phyloP scores from a whole-genome alignment of 2,329 filamentous ascomycete genomes.

The Colletotrichum cereale region DNA sequence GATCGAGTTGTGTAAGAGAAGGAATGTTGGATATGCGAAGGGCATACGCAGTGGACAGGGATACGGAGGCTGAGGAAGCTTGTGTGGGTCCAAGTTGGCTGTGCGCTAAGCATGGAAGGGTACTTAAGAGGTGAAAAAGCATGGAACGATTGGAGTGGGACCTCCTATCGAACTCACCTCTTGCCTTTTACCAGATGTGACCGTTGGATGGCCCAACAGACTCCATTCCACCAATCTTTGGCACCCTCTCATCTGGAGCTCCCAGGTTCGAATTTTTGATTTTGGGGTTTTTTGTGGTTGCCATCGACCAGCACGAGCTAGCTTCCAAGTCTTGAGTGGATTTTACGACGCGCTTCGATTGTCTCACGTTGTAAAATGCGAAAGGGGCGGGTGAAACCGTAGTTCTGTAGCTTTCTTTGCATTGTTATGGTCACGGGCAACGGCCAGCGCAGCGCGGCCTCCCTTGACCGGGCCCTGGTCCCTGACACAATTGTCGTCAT shows the following conservation, averaged over 20 bases:
- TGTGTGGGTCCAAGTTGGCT: neutral
- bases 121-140: conserved; percentile 37
- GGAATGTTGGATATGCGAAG: conserved; percentile 2
- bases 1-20: conserved; percentile 5
- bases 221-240: conserved; percentile 58
- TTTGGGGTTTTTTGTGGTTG: neutral
- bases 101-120: neutral
- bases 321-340: neutral
- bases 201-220: conserved; percentile 63
- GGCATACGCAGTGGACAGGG: conserved; percentile 14
- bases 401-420: neutral
- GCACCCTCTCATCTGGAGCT: conserved; percentile 44
- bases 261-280: conserved; percentile 45
- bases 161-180: conserved; percentile 74
- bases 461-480: conserved; percentile 2
- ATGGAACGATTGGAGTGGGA: conserved; percentile 63
- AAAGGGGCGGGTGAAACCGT: too few relatives aligned
- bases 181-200: conserved; percentile 80
- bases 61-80: conserved; percentile 11
- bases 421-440: neutral
- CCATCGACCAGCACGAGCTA: too few relatives aligned
- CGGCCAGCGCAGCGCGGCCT: conserved; percentile 1
- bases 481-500: conserved; percentile 32
- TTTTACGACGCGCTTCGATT: neutral
- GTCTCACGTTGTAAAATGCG: neutral